Evolutionary conservation across 2,329 filamentous ascomycete genomes (phyloP).

Genomic region (Massarina eburnea): DNA sequence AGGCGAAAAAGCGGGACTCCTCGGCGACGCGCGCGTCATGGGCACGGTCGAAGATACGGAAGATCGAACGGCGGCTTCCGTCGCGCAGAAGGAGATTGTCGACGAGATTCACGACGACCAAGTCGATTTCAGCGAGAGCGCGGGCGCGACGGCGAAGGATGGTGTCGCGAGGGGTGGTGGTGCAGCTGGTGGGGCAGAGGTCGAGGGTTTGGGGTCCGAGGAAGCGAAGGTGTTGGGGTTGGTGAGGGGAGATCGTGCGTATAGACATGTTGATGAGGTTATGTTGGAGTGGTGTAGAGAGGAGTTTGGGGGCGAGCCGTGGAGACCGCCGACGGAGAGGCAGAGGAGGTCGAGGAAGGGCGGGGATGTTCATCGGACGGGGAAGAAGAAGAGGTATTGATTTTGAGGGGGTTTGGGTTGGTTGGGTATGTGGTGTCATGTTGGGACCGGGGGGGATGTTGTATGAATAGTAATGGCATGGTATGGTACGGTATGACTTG

Average conservation of each 20-base stretch:
- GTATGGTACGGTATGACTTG: no score
- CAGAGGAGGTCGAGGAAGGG: slow-evolving; percentile 35
- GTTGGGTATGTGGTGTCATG: no score
- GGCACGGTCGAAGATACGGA: slow-evolving; percentile 91
- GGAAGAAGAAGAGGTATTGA: slow-evolving; percentile 31
- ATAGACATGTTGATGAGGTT: slow-evolving; percentile 39
- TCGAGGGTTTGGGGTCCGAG: slow-evolving; percentile 17
- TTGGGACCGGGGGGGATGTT: no score
- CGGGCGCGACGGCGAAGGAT: slow-evolving; percentile 11
- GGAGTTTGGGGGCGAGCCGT: slow-evolving; percentile 38
- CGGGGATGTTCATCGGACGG: slow-evolving; percentile 33
- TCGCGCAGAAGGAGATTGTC: slow-evolving; percentile 83
- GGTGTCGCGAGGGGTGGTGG: slow-evolving; percentile 28
- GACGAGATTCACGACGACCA: slow-evolving; percentile 54
- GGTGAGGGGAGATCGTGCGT: slow-evolving; percentile 17
- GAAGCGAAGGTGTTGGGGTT: slow-evolving; percentile 19
- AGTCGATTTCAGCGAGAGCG: slow-evolving; percentile 42
- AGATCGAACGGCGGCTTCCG: slow-evolving; percentile 83
- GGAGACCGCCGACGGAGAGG: slow-evolving; percentile 33
- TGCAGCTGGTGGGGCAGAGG: not conserved
- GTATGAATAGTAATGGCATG: no score
- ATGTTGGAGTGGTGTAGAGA: slow-evolving; percentile 34
- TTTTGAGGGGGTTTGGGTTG: no score
- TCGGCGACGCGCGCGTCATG: slow-evolving; percentile 64
- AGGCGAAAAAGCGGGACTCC: slow-evolving; percentile 64